A percentile compares a stretch with the other conserved stretches of the same genome.
phyloP scores from a whole-genome alignment of 176 grass and related monocot genomes.

The Leersia perrieri region DNA sequence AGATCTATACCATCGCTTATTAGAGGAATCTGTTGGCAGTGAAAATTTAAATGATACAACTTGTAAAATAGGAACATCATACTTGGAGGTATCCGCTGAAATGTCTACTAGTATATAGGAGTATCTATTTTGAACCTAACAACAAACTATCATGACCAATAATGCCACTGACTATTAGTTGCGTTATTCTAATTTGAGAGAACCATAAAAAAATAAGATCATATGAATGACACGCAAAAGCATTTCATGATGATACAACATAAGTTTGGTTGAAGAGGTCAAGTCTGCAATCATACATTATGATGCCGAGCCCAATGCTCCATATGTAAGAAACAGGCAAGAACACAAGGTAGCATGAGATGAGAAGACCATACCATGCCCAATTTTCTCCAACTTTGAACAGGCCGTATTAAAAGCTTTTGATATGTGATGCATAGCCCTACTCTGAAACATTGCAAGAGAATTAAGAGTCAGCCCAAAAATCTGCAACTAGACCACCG shows the following conservation, averaged over 20 bases:
- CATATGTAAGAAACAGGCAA: not conserved
- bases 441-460: constrained; percentile 54
- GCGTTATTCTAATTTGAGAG: not conserved
- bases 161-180: not conserved
- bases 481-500: not conserved
- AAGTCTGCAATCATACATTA: not conserved
- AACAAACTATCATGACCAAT: not conserved
- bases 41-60: not conserved
- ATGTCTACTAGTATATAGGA: not conserved
- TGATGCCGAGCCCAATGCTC: not conserved
- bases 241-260: not conserved
- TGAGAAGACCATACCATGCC: constrained; percentile 51
- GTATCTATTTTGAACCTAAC: not conserved
- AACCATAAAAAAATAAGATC: not conserved
- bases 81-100: not conserved
- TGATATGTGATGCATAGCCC: constrained; percentile 88
- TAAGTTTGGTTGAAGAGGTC: not conserved
- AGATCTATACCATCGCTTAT: not conserved
- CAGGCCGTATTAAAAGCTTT: constrained; percentile 80
- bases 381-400: constrained; percentile 86
- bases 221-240: not conserved
- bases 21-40: not conserved
- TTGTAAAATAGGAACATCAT: not conserved
- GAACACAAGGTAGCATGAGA: not conserved
- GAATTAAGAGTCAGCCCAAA: not conserved